Evolutionary conservation across 1,139 yeast species (phyloP).

Genomic region (Ogataea hybrid): DNA sequence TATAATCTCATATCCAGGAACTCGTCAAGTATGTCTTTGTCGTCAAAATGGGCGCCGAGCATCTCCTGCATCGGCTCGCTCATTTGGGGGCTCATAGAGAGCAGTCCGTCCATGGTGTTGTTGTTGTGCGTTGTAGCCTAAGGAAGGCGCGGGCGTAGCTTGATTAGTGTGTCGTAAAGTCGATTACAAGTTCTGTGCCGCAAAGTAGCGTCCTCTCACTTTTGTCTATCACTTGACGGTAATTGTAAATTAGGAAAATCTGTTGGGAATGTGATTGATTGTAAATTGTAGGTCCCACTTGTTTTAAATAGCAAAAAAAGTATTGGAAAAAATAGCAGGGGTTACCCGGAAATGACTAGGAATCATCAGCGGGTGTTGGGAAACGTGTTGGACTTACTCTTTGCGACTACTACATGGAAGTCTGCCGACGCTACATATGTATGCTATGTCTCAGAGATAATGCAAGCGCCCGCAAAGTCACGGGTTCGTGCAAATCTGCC

Average conservation of each 20-base stretch:
- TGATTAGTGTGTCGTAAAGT: neutral
- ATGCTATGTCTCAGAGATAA: too few relatives aligned
- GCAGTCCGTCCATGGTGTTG: constrained; percentile 14
- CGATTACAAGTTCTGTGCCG: neutral
- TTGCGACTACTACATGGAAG: too few relatives aligned
- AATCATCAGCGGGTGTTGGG: neutral
- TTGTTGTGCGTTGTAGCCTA: neutral
- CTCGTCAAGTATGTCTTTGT: constrained; percentile 43
- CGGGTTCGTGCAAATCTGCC: too few relatives aligned
- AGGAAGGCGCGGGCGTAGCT: neutral
- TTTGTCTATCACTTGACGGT: neutral
- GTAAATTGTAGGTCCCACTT: constrained; percentile 2
- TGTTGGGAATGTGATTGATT: neutral
- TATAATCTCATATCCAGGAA: constrained; percentile 57
- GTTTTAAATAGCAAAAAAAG: constrained; percentile 5
- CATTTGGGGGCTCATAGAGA: constrained; percentile 16
- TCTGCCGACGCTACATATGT: too few relatives aligned
- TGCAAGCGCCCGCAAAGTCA: too few relatives aligned
- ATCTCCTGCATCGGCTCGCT: constrained; percentile 18
- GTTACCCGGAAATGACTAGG: constrained; percentile 7
- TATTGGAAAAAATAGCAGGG: neutral
- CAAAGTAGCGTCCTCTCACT: neutral
- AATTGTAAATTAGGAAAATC: neutral
- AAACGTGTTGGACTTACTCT: neutral
- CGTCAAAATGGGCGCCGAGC: constrained; percentile 13